Percentiles rank a stretch among this genome's conserved stretches.
Conservation (phyloP, 1,284 basidiomycete species). For the Sporisorium graminicola region DNA sequence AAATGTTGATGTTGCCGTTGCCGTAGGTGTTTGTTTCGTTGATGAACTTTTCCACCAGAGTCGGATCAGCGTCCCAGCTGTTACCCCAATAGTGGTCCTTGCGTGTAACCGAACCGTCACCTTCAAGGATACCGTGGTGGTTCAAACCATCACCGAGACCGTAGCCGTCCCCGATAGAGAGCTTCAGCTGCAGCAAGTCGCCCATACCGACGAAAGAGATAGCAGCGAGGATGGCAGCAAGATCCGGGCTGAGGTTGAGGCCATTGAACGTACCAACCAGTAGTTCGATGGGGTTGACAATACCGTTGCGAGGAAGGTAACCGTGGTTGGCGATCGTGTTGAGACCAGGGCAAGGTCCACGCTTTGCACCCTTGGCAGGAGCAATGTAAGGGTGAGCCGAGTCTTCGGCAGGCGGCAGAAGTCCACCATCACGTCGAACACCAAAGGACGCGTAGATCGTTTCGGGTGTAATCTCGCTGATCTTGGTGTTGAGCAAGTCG, state of each 20-base stretch:
- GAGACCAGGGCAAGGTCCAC: conserved; percentile 69
- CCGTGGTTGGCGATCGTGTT: conserved; percentile 69
- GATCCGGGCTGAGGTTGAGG: conserved; percentile 64
- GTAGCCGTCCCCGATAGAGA: conserved; percentile 41
- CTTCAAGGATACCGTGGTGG: conserved; percentile 39
- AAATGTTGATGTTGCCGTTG: conserved; percentile 26
- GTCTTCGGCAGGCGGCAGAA: conserved; percentile 20
- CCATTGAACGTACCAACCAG: conserved; percentile 36
- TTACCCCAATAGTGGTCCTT: conserved; percentile 45
- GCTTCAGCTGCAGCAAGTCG: conserved; percentile 57
- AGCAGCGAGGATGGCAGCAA: conserved; percentile 57
- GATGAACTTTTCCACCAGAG: conserved; percentile 25
- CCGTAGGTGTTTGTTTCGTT: conserved; percentile 43
- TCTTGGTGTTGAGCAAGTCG: conserved; percentile 9
- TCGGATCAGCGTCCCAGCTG: conserved; percentile 31
- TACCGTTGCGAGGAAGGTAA: conserved; percentile 55
- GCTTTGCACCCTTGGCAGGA: conserved; percentile 16
- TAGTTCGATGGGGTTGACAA: conserved; percentile 61
- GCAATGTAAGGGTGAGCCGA: conserved; percentile 24
- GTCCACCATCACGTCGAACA: conserved; percentile 14
- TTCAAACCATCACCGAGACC: conserved; percentile 29
- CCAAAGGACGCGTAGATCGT: conserved; percentile 24
- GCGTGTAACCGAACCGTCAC: conserved; percentile 42
- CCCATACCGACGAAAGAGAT: conserved; percentile 59
- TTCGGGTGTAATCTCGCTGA: conserved; percentile 22